Evolutionary conservation across 345 rosid species (phyloP).

Genomic region (Salix udensis): DNA sequence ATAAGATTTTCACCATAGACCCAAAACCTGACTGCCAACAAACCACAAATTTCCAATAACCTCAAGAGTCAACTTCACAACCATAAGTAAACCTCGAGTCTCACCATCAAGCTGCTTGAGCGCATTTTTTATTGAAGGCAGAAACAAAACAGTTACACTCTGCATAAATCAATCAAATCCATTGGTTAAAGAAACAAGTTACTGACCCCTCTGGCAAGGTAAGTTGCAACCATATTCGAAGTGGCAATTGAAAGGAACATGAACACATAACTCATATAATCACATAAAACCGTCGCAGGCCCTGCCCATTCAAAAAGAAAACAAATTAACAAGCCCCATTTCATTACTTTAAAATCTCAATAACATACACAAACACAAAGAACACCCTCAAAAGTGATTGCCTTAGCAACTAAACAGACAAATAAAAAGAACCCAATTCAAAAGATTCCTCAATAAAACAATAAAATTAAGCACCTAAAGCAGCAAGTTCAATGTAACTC

Average conservation of each 20-base stretch:
- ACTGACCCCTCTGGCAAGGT: conserved; percentile 43
- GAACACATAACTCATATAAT: conserved; percentile 40
- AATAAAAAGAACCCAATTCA: not conserved
- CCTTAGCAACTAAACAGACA: not conserved
- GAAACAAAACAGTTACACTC: not conserved
- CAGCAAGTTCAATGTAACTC: conserved; percentile 88
- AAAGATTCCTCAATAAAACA: too few species aligned
- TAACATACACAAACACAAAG: not conserved
- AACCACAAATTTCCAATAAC: too few species aligned
- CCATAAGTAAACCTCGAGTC: too few species aligned
- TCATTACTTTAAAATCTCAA: too few species aligned
- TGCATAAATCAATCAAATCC: not conserved
- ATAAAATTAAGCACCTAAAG: conserved; percentile 52
- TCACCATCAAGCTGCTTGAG: too few species aligned
- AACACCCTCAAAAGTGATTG: too few species aligned
- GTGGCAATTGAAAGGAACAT: conserved; percentile 60
- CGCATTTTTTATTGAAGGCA: too few species aligned
- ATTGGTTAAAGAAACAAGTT: not conserved
- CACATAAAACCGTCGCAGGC: conserved; percentile 58
- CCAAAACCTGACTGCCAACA: too few species aligned
- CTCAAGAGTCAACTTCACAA: too few species aligned
- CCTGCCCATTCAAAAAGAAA: conserved; percentile 26
- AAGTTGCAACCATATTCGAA: conserved; percentile 54
- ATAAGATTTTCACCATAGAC: not conserved
- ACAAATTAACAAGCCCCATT: not conserved